These are phyloP conservation scores for Lecanicillium sp. DNA, from an alignment of 2,329 filamentous ascomycete species.

Conservation along the genomic window DNA sequence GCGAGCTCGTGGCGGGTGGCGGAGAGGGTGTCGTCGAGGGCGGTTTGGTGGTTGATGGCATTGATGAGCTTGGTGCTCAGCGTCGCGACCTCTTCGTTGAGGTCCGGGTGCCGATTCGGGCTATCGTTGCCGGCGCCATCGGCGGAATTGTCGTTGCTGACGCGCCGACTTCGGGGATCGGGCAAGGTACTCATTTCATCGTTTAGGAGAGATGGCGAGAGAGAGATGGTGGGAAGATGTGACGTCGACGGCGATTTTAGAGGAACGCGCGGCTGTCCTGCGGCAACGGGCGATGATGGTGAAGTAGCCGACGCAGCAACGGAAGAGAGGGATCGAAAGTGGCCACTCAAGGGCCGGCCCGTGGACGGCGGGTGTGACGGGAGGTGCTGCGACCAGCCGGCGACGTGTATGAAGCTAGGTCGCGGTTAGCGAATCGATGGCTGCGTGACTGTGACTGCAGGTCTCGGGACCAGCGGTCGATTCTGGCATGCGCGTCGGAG, in stretches of 20 bases:
- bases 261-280: conserved; percentile 24
- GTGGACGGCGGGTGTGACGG: conserved; percentile 19
- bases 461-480: too few relatives aligned
- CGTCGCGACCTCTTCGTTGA: conserved; percentile 71
- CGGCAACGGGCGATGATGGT: conserved; percentile 14
- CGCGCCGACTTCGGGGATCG: conserved; percentile 49
- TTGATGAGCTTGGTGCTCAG: conserved; percentile 94
- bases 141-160: conserved; percentile 35
- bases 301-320: conserved; percentile 34
- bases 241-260: conserved; percentile 30
- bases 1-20: conserved; percentile 80
- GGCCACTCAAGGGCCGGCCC: conserved; percentile 31
- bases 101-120: conserved; percentile 43
- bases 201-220: conserved; percentile 39
- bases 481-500: too few relatives aligned
- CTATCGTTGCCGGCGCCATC: conserved; percentile 16
- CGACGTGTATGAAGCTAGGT: conserved; percentile 44
- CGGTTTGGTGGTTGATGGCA: conserved; percentile 93
- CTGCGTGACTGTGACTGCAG: too few relatives aligned
- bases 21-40: conserved; percentile 79
- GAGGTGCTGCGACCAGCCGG: conserved; percentile 43
- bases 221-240: conserved; percentile 27
- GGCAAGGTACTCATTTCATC: conserved; percentile 63
- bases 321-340: conserved; percentile 46
- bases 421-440: too few relatives aligned